Base-by-base conservation (phyloP, 257 asterid genomes). In the Verbena officinalis region DNA sequence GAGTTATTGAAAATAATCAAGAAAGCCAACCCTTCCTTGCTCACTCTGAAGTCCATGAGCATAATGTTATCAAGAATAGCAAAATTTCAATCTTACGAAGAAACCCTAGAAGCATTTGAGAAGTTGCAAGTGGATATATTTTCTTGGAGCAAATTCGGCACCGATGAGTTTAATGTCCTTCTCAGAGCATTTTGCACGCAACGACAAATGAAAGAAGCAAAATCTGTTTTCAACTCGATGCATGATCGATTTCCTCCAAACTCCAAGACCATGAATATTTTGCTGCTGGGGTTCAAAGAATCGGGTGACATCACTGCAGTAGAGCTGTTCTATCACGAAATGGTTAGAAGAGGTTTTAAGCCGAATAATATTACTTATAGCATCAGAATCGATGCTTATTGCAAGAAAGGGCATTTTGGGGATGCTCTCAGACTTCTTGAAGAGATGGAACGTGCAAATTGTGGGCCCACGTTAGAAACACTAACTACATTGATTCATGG, bases 281-380 rank as follows among this genome's bases (percentile, higher is more conserved):
- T 93, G 83, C 75, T 93, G 42, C 67, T 86, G 86, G 98, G 98
- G 63, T 93, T 93, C 75, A 92, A 87, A 75, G 96, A 90, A 67
- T 82, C 96, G 0, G 95, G 95, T 21, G 88, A 84, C 74, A 65
- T 87, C 62, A 87, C 96, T 19, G 68, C 98, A 3, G 91, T 87
- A 0, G 98, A 93, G 79, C 69, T 93, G 78, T 93, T 93, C 77
- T 80, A 93, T 73, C 95, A 90, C 68, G 96, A 93, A 77, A 87
- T 93, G 96, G 67, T 90, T 68, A 55, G 86, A 74, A 79, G 97
- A 79, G 97, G 98, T 60, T 93, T 93, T 68, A 85, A 62, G 70
- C 91, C 96, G 22, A 83, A 93, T 60, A 49, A 33, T 4, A 75
- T 87, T 17, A 89, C 97, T 0, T 85, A 82, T 24, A 80, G 71